Conservation (phyloP, 1,139 yeast genomes). For the Taphrina pruni region DNA sequence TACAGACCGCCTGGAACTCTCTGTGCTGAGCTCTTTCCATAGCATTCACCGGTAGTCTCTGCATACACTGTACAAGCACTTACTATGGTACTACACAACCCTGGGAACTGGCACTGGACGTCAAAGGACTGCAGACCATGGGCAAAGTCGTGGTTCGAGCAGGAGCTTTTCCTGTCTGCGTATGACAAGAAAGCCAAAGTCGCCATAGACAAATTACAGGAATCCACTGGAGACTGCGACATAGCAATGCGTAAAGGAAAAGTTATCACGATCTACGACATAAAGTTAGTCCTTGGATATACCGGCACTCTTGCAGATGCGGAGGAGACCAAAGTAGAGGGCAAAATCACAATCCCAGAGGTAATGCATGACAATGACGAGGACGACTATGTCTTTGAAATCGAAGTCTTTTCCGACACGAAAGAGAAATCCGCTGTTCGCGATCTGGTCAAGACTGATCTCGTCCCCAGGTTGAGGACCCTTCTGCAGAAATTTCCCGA, state of each 20-base stretch:
- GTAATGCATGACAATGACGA: constrained; percentile 90
- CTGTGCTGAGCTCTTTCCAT: background rate
- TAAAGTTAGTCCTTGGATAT: constrained; percentile 69
- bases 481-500: constrained; percentile 69
- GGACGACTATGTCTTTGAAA: constrained; percentile 83
- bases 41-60: background rate
- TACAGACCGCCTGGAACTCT: background rate
- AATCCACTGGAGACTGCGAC: constrained; percentile 93
- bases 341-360: constrained; percentile 84
- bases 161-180: constrained; percentile 61
- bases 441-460: constrained; percentile 60
- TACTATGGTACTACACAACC: constrained; percentile 30
- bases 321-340: constrained; percentile 56
- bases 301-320: constrained; percentile 55
- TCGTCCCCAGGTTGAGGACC: constrained; percentile 73
- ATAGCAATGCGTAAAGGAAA: constrained; percentile 97
- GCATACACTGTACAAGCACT: background rate
- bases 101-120: constrained; percentile 77
- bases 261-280: constrained; percentile 86
- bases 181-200: constrained; percentile 54
- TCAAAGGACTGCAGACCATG: constrained; percentile 94
- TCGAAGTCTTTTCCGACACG: constrained; percentile 61
- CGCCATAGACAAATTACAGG: constrained; percentile 62
- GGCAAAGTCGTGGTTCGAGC: constrained; percentile 77
- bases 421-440: constrained; percentile 61